A percentile compares a stretch with the other conserved stretches of the same genome.
phyloP scores from a whole-genome alignment of 2,329 filamentous ascomycete species.

The Thielaviopsis euricoi region DNA sequence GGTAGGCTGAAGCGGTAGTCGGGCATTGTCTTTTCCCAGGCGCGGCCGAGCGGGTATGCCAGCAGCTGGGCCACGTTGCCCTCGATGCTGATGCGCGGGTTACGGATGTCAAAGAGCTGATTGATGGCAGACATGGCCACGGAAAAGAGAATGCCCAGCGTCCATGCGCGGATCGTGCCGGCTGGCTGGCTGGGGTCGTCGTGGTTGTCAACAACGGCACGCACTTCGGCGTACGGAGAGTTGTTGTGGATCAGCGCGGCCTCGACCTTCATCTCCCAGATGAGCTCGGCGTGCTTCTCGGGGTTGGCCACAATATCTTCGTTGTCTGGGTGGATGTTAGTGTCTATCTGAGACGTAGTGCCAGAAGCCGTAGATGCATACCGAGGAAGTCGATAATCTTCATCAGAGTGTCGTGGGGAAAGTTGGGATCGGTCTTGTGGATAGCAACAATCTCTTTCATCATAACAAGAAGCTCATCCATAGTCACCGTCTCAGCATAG shows the following conservation, averaged over 20 bases:
- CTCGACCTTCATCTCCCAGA: constrained; percentile 36
- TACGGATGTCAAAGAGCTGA: constrained; percentile 37
- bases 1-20: constrained; percentile 26
- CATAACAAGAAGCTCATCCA: constrained; percentile 26
- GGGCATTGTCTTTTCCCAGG: constrained; percentile 28
- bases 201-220: constrained; percentile 36
- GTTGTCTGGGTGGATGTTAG: constrained; percentile 9
- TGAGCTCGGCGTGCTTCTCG: constrained; percentile 23
- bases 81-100: constrained; percentile 31
- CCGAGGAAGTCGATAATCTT: constrained; percentile 20
- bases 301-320: constrained; percentile 20
- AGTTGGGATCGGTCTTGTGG: constrained; percentile 27
- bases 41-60: constrained; percentile 31
- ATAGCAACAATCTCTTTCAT: constrained; percentile 20
- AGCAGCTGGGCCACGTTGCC: constrained; percentile 38
- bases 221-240: constrained; percentile 38
- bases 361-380: constrained; percentile 4
- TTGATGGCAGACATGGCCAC: constrained; percentile 31
- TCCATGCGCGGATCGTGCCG: constrained; percentile 36
- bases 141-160: constrained; percentile 31
- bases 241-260: constrained; percentile 34
- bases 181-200: constrained; percentile 31
- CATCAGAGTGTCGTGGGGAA: constrained; percentile 14
- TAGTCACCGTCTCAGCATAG: constrained; percentile 24
- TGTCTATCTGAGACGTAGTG: background rate